Base-by-base conservation (phyloP, 1,284 basidiomycete species). In the Rhizoctonia solani region DNA sequence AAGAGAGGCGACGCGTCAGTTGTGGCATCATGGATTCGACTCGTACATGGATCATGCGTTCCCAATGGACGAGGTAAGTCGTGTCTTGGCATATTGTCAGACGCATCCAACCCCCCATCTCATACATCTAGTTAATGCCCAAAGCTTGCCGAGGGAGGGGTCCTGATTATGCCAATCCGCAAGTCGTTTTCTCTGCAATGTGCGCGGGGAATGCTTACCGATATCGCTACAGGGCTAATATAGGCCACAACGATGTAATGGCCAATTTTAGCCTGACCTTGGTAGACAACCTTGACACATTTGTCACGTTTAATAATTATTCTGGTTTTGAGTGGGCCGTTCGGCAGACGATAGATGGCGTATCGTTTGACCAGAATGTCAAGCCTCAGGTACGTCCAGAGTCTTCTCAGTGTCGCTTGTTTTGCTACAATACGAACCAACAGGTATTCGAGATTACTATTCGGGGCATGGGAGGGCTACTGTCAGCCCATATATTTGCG, bases 381-480 rank as follows among this genome's bases (percentile, higher is more conserved):
- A 91, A 87, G 78, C 92, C 92, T 39, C 95, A 98, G 81, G 61
- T 65, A 29, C 3, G 61, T 46, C 23, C 3, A 21, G 37, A 23
- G 4, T n/a, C 13, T n/a, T n/a, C n/a, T n/a, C n/a, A n/a, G n/a
- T 19, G 6, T 42, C 5, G 11, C 16, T 21, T 30, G 41, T 29
- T 21, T 13, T 6, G 21, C 29, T 29, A 29, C 41, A 21, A 37
- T 39, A 46, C 34, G 8, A 9, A 14, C 3, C 8, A 27, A 44
- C 46, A 65, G 61, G 87, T 94, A 2, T 95, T 95, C 74, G 92
- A 95, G 79, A 90, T 90, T 16, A 95, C 90, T 1, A 95, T 95
- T 69, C 86, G 93, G 34, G 90, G 92, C 1, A 80, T 98, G 3
- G 95, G 95, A 3, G 93, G 93, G 2, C 82, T 98, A 49, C 77